These are phyloP conservation scores for Patellaria atrata DNA, from an alignment of 495 filamentous ascomycete species.

Conservation along the genomic window DNA sequence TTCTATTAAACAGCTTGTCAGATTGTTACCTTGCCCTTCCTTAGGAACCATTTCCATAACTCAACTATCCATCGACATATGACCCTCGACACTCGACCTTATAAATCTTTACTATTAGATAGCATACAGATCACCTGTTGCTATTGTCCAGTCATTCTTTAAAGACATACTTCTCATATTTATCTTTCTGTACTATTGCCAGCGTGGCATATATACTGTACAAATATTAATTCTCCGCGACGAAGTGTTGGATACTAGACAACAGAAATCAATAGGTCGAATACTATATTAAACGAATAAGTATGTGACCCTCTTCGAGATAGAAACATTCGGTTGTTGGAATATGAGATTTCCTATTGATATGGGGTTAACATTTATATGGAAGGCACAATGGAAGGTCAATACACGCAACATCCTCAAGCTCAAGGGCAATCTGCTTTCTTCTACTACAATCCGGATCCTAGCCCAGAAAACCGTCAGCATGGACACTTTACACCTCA, in stretches of 20 bases:
- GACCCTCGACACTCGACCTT: constrained; percentile 13
- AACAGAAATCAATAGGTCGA: no score
- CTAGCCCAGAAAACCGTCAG: constrained; percentile 61
- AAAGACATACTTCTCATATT: constrained; percentile 5
- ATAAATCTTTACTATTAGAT: constrained; percentile 27
- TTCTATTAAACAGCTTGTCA: constrained; percentile 10
- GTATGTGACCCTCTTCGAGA: no score
- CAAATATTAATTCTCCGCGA: no score
- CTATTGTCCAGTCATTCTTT: constrained; percentile 30
- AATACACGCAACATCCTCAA: constrained; percentile 40
- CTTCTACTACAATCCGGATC: constrained; percentile 82
- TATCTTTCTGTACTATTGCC: no score
- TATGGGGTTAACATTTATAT: no score
- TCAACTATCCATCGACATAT: constrained; percentile 14
- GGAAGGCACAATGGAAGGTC: constrained; percentile 46
- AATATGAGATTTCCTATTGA: no score
- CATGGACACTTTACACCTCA: constrained; percentile 74
- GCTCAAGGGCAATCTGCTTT: constrained; percentile 66
- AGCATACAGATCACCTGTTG: constrained; percentile 20
- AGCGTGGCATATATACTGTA: no score
- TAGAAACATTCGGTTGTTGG: no score
- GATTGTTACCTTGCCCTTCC: constrained; percentile 21
- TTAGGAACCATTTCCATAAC: constrained; percentile 12
- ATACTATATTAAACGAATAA: no score
- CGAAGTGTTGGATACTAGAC: no score